Base-by-base conservation (phyloP, 805 yeast species). In the Pichia cabralensis region DNA sequence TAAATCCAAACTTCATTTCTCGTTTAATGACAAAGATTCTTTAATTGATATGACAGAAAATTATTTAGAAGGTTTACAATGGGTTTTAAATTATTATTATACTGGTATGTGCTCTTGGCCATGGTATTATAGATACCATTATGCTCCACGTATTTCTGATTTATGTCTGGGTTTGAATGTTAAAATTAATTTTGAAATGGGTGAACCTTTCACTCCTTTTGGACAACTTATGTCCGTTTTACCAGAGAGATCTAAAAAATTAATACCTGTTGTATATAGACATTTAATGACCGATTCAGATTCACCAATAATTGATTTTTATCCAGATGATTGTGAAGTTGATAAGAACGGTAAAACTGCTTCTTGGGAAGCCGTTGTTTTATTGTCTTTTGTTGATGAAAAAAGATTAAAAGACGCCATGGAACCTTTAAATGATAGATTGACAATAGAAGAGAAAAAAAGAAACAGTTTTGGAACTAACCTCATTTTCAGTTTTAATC, bases 201-300 rank as follows among this genome's bases (percentile, higher is more conserved):
- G 94, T 6, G 55, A 54, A 5, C 98, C 98, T 0, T 85, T 92
- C 63, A 73, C 65, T 40, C 98, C 98, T 9, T 89, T 84, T 57
- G 89, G 92, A 55, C 98, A 92, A 62, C 69, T 92, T 48, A 92
- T 89, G 98, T 89, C 95, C 14, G 98, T 92, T 16, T 65, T 92
- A 45, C 98, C 98, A 1, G 95, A 89, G 16, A 76, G 96, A 64
- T 86, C 96, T 4, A 74, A 71, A 35, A 64, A 67, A 30, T 69
- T 92, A 45, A 75, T 92, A 50, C 97, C 98, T 1, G 54, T 65
- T 7, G 74, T 74, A 14, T 81, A 80, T 55, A 73, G 95, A 56
- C 69, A 77, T 3, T 65, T 92, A 43, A 88, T 92, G 95, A 75
- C 78, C 11, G 95, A 88, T 39, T 76, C 75, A 29, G 66, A 67